Conservation (phyloP, 257 asterid genomes). For the Solanum paucissectum region DNA sequence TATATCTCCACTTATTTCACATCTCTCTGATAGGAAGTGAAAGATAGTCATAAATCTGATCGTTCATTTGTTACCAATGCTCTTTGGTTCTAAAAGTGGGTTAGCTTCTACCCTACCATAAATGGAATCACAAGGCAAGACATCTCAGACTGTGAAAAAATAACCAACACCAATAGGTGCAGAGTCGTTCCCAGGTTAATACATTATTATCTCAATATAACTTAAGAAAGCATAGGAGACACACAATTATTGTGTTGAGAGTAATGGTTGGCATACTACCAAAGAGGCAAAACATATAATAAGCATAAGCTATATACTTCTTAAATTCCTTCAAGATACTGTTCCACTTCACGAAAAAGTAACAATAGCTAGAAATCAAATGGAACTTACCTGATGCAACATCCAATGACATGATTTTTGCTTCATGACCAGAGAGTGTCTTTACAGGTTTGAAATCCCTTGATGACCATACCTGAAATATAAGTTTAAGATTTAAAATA, state of each 20-base stretch:
- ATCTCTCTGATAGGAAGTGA: background rate
- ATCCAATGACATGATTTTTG: slow-evolving; percentile 79
- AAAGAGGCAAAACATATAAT: background rate
- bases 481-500: background rate
- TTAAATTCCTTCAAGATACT: background rate
- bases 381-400: slow-evolving; percentile 50
- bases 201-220: background rate
- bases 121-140: background rate
- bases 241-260: background rate
- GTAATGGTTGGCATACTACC: background rate
- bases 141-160: background rate
- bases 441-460: slow-evolving; percentile 80
- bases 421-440: slow-evolving; percentile 79
- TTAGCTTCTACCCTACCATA: background rate
- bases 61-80: background rate
- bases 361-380: background rate
- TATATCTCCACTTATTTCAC: background rate
- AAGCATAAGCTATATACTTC: background rate
- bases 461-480: slow-evolving; percentile 74
- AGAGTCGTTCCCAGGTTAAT: background rate
- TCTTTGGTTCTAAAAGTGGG: background rate
- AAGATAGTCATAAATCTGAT: background rate
- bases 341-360: background rate
- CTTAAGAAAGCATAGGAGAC: background rate
- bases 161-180: background rate